These are phyloP conservation scores for Polychytrium aggregatum DNA, from an alignment of 192 early-diverging fungal genomes.

Conservation along the genomic window DNA sequence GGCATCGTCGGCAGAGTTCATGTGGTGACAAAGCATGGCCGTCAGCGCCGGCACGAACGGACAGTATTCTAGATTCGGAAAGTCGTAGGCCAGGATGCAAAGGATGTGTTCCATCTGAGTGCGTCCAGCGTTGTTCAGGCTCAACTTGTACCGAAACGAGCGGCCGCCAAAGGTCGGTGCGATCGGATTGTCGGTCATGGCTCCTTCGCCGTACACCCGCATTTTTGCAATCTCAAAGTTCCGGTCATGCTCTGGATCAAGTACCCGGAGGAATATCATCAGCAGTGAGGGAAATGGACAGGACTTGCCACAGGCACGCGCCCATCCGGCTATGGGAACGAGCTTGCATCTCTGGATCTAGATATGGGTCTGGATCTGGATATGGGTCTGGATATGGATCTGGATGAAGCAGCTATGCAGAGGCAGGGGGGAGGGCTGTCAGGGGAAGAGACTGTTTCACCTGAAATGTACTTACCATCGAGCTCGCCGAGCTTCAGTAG, in stretches of 20 bases:
- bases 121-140: slow-evolving; percentile 10
- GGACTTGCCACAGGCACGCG: not conserved
- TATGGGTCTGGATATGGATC: too few species aligned
- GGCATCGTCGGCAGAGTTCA: slow-evolving; percentile 18
- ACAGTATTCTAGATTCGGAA: slow-evolving; percentile 31
- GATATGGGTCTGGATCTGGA: not conserved
- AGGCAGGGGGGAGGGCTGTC: too few species aligned
- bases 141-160: slow-evolving; percentile 8
- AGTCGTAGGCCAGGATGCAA: slow-evolving; percentile 30
- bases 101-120: slow-evolving; percentile 19
- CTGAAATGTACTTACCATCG: slow-evolving; percentile 18
- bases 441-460: too few species aligned
- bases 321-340: not conserved
- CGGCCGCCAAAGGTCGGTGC: slow-evolving; percentile 30
- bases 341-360: not conserved
- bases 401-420: too few species aligned
- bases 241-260: slow-evolving; percentile 23
- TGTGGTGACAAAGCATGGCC: slow-evolving; percentile 24
- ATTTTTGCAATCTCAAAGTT: slow-evolving; percentile 24
- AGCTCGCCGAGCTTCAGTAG: slow-evolving; percentile 23
- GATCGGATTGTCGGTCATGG: slow-evolving; percentile 20
- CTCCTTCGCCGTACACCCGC: slow-evolving; percentile 22
- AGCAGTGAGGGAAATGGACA: not conserved
- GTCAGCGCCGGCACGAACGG: slow-evolving; percentile 25
- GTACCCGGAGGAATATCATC: not conserved